These are phyloP conservation scores for Cyberlindnera galapagoensis DNA, from an alignment of 805 yeast genomes.

Conservation along the genomic window DNA sequence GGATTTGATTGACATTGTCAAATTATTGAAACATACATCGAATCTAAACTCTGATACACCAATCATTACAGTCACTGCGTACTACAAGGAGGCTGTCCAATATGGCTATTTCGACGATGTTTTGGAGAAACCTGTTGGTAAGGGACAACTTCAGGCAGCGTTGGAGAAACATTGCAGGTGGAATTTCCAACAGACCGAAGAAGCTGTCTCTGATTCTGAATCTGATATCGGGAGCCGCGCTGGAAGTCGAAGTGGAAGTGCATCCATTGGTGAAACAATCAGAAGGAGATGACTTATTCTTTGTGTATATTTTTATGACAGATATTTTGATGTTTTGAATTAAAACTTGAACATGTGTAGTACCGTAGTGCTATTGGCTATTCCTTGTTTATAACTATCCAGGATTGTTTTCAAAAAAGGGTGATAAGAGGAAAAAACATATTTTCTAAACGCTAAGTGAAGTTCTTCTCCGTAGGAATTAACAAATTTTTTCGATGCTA, in stretches of 20 bases:
- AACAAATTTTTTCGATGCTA: no score
- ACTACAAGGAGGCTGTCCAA: constrained; percentile 56
- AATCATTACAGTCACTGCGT: constrained; percentile 67
- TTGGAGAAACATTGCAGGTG: constrained; percentile 23
- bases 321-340: constrained; percentile 1
- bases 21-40: constrained; percentile 66
- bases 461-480: no score
- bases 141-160: constrained; percentile 14
- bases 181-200: constrained; percentile 19
- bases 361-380: no score
- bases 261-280: no score
- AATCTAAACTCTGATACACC: constrained; percentile 77
- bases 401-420: no score
- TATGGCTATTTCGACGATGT: constrained; percentile 51
- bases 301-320: neutral
- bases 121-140: constrained; percentile 60
- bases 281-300: neutral
- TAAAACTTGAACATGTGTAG: no score
- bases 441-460: no score
- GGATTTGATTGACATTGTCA: constrained; percentile 70
- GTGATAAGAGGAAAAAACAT: no score
- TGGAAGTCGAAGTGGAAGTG: no score
- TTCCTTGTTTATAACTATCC: no score
- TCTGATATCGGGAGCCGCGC: constrained; percentile 7
- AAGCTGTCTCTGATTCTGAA: constrained; percentile 25